Evolutionary conservation across 192 early-diverging fungal genomes (phyloP).

Genomic region (Thoreauomyces humboldtii): DNA sequence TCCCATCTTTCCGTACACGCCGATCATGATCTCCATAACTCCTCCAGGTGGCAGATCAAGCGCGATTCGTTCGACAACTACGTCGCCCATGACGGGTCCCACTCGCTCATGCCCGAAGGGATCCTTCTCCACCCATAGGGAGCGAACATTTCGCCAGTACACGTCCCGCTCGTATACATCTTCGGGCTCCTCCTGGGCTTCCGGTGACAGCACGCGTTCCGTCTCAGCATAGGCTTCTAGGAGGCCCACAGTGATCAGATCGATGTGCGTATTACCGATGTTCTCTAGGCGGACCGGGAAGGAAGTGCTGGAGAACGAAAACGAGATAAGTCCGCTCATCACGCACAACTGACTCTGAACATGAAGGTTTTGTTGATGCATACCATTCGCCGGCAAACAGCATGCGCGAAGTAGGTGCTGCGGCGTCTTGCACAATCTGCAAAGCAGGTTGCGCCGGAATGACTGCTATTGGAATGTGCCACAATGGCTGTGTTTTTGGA

Average conservation of each 20-base stretch:
- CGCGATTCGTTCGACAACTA: constrained; percentile 29
- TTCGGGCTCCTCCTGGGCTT: constrained; percentile 52
- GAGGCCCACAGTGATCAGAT: constrained; percentile 59
- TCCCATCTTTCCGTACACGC: constrained; percentile 69
- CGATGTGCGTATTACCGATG: constrained; percentile 68
- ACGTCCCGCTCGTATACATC: constrained; percentile 79
- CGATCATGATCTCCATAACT: constrained; percentile 49
- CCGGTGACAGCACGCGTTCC: constrained; percentile 39
- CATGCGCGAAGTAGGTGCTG: constrained; percentile 45
- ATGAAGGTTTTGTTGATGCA: background rate
- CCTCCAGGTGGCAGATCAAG: constrained; percentile 54
- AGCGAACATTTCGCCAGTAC: constrained; percentile 48
- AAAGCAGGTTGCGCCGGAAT: constrained; percentile 67
- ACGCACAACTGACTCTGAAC: background rate
- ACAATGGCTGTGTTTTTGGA: constrained; percentile 15
- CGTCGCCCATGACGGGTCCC: constrained; percentile 21
- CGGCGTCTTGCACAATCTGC: constrained; percentile 32
- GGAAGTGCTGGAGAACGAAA: constrained; percentile 42
- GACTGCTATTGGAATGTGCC: constrained; percentile 52
- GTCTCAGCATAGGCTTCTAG: constrained; percentile 31
- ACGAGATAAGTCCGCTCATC: background rate
- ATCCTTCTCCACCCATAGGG: constrained; percentile 43
- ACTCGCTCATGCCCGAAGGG: constrained; percentile 10
- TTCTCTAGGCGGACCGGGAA: constrained; percentile 70
- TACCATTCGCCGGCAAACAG: constrained; percentile 81